Evolutionary conservation across 2,329 filamentous ascomycete species (phyloP), one percentile per base, ranked within the genome.

Genomic region (Ceratocystis harringtonii): DNA sequence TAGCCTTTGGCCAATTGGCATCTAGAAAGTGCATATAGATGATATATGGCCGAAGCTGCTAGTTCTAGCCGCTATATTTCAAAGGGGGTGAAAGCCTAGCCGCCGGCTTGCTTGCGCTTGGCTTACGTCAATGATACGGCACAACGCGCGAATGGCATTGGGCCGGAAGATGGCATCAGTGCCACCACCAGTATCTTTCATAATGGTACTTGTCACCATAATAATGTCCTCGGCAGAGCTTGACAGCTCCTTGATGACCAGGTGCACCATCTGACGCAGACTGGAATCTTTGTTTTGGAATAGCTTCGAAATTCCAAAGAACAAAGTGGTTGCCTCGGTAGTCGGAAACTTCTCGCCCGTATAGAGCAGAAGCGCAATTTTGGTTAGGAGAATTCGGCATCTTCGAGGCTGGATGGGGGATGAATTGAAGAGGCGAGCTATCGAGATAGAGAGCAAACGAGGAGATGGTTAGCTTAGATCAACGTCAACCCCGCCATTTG

Each of bases 211-310:
- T 19, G 94, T 99, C 68, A 96, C 94, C 94, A 99, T 97, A 75
- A 99, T 99, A 69, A 96, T 95, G 81, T 99, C 94, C 79, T 97
- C 91, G 67, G 94, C 94, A 28, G 91, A 96, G 76, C 86, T 85
- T 70, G 92, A 90, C 72, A 99, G 82, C 82, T 99, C 94, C 84
- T 97, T 99, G 80, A 97, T 90, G 74, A 96, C 87, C 70, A 97
- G 82, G 79, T 97, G 95, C 63, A 99, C 92, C 92, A 97, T 96
- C 81, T 99, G 94, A 73, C 94, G 90, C 74, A 99, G 82, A 72
- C 90, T 92, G 72, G 92, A 89, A 87, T 99, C 94, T 78, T 96
- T 97, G 79, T 97, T 97, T 81, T 97, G 92, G 83, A 99, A 99
- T 68, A 97, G 84, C 82, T 97, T 97, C 68, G 92, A 97, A 76